A percentile compares a stretch with the other conserved stretches of the same genome.
phyloP scores from a whole-genome alignment of 805 yeast genomes.

The Saccharomycopsis fermentans region DNA sequence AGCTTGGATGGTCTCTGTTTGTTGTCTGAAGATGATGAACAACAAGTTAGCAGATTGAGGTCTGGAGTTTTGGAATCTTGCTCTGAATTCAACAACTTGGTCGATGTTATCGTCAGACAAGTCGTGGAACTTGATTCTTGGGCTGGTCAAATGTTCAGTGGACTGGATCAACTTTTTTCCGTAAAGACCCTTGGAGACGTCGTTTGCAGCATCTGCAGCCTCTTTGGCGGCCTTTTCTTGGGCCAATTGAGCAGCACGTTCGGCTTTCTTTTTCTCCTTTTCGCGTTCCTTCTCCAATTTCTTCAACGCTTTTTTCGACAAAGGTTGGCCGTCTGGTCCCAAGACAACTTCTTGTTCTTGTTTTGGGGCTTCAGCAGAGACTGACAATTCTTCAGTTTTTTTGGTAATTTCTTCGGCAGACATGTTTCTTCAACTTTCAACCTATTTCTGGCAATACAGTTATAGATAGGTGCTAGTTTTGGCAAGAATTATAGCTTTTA shows the following conservation, averaged over 20 bases:
- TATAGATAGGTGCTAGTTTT: not conserved
- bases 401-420: constrained; percentile 13
- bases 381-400: constrained; percentile 11
- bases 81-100: constrained; percentile 74
- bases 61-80: constrained; percentile 87
- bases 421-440: constrained; percentile 2
- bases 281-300: constrained; percentile 89
- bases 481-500: too few species aligned
- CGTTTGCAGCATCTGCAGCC: constrained; percentile 60
- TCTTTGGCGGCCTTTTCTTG: constrained; percentile 66
- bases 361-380: constrained; percentile 1
- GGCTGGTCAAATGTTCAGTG: constrained; percentile 49
- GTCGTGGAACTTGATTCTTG: constrained; percentile 48
- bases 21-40: constrained; percentile 88
- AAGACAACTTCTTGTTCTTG: constrained; percentile 19
- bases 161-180: constrained; percentile 89
- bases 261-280: constrained; percentile 87
- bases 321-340: constrained; percentile 73
- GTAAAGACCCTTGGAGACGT: constrained; percentile 78
- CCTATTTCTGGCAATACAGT: too few species aligned
- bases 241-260: constrained; percentile 80
- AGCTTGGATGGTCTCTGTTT: constrained; percentile 71
- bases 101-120: constrained; percentile 49
- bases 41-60: constrained; percentile 94
- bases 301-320: constrained; percentile 89